phyloP scores from a whole-genome alignment of 148 eudicot genomes.

The Rhododendron williamsianum region DNA sequence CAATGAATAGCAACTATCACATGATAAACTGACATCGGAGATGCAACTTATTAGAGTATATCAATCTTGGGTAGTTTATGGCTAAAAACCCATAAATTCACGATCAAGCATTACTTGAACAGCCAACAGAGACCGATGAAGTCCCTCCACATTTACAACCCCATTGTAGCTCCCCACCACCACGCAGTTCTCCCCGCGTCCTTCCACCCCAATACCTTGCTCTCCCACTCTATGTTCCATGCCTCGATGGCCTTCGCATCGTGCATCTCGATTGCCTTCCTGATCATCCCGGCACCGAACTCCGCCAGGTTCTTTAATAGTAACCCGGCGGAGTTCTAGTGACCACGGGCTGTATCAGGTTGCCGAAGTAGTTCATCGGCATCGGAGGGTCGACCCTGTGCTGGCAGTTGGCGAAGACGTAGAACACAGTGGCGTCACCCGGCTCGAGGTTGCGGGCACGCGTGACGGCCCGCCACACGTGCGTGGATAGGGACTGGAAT shows the following conservation, averaged over 20 bases:
- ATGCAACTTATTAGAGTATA: too few species aligned
- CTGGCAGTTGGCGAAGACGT: conserved; percentile 86
- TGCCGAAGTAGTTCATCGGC: conserved; percentile 92
- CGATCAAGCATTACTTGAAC: too few species aligned
- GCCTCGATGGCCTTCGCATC: conserved; percentile 57
- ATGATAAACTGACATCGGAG: too few species aligned
- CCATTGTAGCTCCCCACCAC: too few species aligned
- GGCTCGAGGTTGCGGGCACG: conserved; percentile 73
- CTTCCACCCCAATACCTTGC: conserved; percentile 67
- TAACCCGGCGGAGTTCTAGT: conserved; percentile 71
- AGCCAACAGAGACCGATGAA: too few species aligned
- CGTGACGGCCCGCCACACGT: conserved; percentile 77
- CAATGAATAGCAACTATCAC: too few species aligned
- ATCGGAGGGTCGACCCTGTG: conserved; percentile 78
- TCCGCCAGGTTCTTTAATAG: conserved; percentile 46
- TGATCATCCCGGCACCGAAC: conserved; percentile 55
- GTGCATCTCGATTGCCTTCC: conserved; percentile 34
- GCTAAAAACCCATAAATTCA: too few species aligned
- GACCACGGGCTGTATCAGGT: conserved; percentile 86
- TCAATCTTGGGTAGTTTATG: too few species aligned
- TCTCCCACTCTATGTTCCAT: conserved; percentile 74
- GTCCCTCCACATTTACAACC: too few species aligned
- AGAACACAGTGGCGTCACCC: conserved; percentile 63
- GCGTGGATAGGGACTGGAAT: conserved; percentile 78
- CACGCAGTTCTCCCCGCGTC: conserved; percentile 83